phyloP scores from a whole-genome alignment of 2,329 filamentous ascomycete species.

The Sclerotinia minor region DNA sequence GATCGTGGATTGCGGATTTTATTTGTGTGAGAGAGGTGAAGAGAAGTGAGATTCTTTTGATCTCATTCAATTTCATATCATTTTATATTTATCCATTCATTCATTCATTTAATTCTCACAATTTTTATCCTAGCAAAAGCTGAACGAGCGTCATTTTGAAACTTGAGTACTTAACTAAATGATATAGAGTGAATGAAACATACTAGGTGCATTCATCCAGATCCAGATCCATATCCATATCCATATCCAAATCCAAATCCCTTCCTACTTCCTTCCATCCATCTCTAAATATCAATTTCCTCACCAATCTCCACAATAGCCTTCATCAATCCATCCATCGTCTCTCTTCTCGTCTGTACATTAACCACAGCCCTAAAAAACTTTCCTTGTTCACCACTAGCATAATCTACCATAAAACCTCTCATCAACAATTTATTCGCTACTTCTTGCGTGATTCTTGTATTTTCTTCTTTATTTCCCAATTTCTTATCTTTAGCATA shows the following conservation, averaged over 20 bases:
- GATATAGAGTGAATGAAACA: background rate
- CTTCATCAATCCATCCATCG: constrained; percentile 61
- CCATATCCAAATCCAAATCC: too few relatives aligned
- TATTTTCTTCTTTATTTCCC: constrained; percentile 49
- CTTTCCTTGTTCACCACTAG: constrained; percentile 55
- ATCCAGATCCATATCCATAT: too few relatives aligned
- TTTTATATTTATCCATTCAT: too few relatives aligned
- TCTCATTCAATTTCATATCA: too few relatives aligned
- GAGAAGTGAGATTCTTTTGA: too few relatives aligned
- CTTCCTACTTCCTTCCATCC: background rate
- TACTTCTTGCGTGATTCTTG: constrained; percentile 55
- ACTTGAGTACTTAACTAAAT: too few relatives aligned
- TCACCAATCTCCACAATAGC: constrained; percentile 50
- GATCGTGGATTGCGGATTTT: too few relatives aligned
- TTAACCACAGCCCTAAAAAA: constrained; percentile 72
- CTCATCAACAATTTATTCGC: constrained; percentile 53
- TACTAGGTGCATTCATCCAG: too few relatives aligned
- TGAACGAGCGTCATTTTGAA: too few relatives aligned
- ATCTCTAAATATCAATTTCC: constrained; percentile 7
- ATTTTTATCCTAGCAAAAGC: too few relatives aligned
- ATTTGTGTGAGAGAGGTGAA: too few relatives aligned
- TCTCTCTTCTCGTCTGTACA: constrained; percentile 57
- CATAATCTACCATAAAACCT: constrained; percentile 67
- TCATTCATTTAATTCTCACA: too few relatives aligned
- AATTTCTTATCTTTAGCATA: constrained; percentile 61